A percentile compares a stretch with the other conserved stretches of the same genome.
Evolutionary conservation across 2,329 filamentous ascomycete species (phyloP).

Genomic region (Aspergillus sp.): DNA sequence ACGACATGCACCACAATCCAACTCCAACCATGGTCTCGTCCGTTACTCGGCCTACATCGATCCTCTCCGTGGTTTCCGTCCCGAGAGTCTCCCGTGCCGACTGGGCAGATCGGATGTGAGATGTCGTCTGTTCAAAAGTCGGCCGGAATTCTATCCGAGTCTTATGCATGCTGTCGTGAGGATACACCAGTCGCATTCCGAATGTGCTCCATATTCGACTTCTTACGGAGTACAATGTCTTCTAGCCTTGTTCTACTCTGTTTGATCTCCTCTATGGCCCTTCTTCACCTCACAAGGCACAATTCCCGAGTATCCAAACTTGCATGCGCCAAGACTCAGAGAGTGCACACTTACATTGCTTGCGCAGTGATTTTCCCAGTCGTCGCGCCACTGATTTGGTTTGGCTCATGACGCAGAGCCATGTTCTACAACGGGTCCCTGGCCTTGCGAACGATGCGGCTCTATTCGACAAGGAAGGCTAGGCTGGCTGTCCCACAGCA

Average conservation of each 20-base stretch:
- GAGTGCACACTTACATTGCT: no score
- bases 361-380: no score
- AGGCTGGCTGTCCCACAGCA: background rate
- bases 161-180: background rate
- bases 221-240: background rate
- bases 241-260: background rate
- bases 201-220: background rate
- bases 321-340: no score
- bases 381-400: no score
- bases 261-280: background rate
- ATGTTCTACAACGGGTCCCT: no score
- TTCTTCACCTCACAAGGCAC: no score
- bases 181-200: background rate
- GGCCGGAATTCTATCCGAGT: background rate
- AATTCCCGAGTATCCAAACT: no score
- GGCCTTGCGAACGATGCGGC: no score
- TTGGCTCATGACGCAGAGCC: no score
- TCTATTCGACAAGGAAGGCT: background rate
- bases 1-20: background rate
- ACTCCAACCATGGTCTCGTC: background rate
- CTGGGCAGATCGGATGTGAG: background rate
- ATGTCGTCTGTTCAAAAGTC: background rate
- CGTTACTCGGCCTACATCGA: background rate
- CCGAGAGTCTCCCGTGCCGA: background rate
- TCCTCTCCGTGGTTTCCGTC: constrained; percentile 8